These are phyloP conservation scores for Termitomyces eurrhizus DNA, from an alignment of 768 basidiomycete genomes.

Conservation along the genomic window DNA sequence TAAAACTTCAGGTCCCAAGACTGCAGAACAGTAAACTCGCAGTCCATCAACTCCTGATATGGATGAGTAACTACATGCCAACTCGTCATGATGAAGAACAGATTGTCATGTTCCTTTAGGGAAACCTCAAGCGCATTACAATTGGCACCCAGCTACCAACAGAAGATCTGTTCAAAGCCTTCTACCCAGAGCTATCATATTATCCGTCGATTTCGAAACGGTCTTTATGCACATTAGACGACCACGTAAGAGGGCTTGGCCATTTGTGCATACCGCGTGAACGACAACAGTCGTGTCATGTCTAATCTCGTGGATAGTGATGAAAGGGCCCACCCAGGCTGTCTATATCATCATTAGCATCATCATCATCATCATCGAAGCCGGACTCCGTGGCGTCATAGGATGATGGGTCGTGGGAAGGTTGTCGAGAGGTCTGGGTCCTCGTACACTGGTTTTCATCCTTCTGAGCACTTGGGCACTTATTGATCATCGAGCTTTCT, in stretches of 20 bases:
- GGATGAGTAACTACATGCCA: background rate
- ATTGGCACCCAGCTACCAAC: constrained; percentile 24
- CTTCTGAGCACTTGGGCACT: background rate
- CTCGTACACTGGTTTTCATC: background rate
- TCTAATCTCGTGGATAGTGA: constrained; percentile 24
- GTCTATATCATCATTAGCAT: background rate
- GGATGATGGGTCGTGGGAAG: background rate
- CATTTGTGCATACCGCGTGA: constrained; percentile 20
- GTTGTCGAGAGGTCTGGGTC: no score
- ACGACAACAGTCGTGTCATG: constrained; percentile 11
- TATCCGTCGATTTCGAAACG: constrained; percentile 19
- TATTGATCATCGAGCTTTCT: background rate
- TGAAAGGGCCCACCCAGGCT: constrained; percentile 27
- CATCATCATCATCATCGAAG: background rate
- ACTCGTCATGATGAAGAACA: constrained; percentile 39
- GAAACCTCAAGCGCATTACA: constrained; percentile 35
- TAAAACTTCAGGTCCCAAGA: constrained; percentile 20
- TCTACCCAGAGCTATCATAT: constrained; percentile 28
- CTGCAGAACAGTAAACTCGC: constrained; percentile 27
- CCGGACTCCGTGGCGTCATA: background rate
- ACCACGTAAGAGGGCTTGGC: constrained; percentile 11
- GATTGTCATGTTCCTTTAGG: constrained; percentile 22
- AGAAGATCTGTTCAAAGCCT: constrained; percentile 24
- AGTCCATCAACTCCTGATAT: constrained; percentile 35
- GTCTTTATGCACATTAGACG: constrained; percentile 37